Conservation (phyloP, 441 rosid genomes). For the Macaranga tanarius region DNA sequence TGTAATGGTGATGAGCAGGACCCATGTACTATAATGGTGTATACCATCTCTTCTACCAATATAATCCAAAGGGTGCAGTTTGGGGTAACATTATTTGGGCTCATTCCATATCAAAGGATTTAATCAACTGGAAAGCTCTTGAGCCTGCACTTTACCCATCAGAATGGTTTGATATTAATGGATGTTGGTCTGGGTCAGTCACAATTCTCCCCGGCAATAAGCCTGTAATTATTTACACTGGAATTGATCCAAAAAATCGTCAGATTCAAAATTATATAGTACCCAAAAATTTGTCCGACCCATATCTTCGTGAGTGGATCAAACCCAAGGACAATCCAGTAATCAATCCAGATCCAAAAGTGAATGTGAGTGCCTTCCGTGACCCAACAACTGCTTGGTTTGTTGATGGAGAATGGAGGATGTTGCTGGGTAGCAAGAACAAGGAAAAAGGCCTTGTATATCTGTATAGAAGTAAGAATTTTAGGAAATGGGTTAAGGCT, state of each 20-base stretch:
- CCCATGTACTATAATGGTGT: constrained; percentile 73
- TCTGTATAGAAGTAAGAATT: constrained; percentile 64
- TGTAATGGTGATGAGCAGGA: constrained; percentile 30
- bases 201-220: constrained; percentile 55
- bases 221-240: constrained; percentile 74
- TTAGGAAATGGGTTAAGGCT: constrained; percentile 61
- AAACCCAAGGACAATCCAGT: constrained; percentile 79
- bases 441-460: constrained; percentile 56
- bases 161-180: constrained; percentile 62
- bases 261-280: constrained; percentile 71
- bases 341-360: constrained; percentile 33
- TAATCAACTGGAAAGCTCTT: constrained; percentile 71
- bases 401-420: constrained; percentile 56
- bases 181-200: constrained; percentile 91
- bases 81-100: constrained; percentile 99
- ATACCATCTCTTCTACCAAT: constrained; percentile 86
- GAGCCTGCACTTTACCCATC: constrained; percentile 69
- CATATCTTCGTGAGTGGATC: constrained; percentile 71
- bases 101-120: constrained; percentile 78
- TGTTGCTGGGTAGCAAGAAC: constrained; percentile 51
- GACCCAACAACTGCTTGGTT: constrained; percentile 94
- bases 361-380: constrained; percentile 74
- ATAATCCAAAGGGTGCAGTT: constrained; percentile 78
- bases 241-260: constrained; percentile 41
- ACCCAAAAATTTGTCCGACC: constrained; percentile 66